Conservation (phyloP, 1,139 yeast genomes). For the Trichomonascaceae sp. region DNA sequence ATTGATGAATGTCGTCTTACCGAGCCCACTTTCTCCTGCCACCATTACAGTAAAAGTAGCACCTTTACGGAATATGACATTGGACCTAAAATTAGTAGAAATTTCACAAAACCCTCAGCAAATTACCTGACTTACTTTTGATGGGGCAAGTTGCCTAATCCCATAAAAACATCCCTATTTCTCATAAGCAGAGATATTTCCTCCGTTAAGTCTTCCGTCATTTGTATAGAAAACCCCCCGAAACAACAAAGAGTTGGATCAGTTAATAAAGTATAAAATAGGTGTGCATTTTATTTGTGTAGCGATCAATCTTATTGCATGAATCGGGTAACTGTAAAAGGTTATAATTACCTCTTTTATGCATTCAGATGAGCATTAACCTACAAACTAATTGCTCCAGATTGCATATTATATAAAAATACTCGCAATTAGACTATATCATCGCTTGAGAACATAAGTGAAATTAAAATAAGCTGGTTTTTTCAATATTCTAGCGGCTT, state of each 20-base stretch:
- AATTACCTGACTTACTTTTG: background rate
- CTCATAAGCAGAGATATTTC: background rate
- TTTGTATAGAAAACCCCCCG: background rate
- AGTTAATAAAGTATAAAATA: background rate
- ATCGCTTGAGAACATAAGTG: background rate
- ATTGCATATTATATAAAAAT: background rate
- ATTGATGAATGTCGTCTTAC: conserved; percentile 80
- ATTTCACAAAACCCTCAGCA: background rate
- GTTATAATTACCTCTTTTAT: background rate
- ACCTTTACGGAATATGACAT: conserved; percentile 70
- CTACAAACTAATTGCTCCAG: background rate
- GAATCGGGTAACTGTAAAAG: background rate
- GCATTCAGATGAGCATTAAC: background rate
- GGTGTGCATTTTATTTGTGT: background rate
- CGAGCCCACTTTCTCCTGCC: conserved; percentile 87
- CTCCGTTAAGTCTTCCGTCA: background rate
- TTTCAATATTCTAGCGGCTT: background rate
- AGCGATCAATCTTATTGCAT: background rate
- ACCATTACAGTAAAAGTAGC: conserved; percentile 83
- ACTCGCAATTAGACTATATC: background rate
- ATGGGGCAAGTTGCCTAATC: background rate
- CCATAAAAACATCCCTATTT: background rate
- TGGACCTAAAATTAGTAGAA: background rate
- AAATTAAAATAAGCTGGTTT: background rate
- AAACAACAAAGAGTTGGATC: background rate